Evolutionary conservation across 202 grass and related monocot genomes (phyloP), one percentile per base, ranked within the genome.

Genomic region (Panicum hallii): DNA sequence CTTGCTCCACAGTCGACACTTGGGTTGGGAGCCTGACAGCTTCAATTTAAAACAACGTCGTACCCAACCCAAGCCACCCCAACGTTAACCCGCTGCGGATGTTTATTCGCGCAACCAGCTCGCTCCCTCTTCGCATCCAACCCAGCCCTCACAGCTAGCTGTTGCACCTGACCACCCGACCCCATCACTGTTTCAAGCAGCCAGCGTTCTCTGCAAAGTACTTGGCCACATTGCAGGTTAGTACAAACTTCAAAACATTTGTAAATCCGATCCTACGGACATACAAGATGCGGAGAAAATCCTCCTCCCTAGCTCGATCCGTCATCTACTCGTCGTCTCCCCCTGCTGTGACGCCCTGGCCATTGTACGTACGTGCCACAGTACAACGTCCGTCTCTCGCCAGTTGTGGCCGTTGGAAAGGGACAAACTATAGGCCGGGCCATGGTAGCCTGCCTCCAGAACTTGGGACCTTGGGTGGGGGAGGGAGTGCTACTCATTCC

Each of bases 401-500:
- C 87, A 22, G 76, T 75, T 75, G 63, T 75, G 87, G 82, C 82
- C 82, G 82, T 89, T 89, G 82, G 76, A 75, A 69, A 74, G 22
- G 61, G 76, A 84, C 82, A 89, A 84, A 44, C 36, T 23, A 42
- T n/a, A n/a, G 70, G 45, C 75, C 57, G 3, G 58, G 13, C 43
- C 60, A 26, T 78, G 1, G 58, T 78, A 63, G 14, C 15, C 2
- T 20, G 49, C 49, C 49, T 52, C 46, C 4, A 45, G 62, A 44
- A 45, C 45, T 38, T 19, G 5, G 5, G 36, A n/a, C n/a, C n/a
- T n/a, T n/a, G n/a, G n/a, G n/a, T n/a, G n/a, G n/a, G n/a, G 2
- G 36, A 0, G 36, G 3, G 36, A 36, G 36, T 2, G 36, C 36
- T 16, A 17, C n/a, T n/a, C n/a, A n/a, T n/a, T n/a, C n/a, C n/a